These are phyloP conservation scores for Paecilomyces dactylethromorphus DNA, from an alignment of 2,329 filamentous ascomycete genomes.

Conservation along the genomic window DNA sequence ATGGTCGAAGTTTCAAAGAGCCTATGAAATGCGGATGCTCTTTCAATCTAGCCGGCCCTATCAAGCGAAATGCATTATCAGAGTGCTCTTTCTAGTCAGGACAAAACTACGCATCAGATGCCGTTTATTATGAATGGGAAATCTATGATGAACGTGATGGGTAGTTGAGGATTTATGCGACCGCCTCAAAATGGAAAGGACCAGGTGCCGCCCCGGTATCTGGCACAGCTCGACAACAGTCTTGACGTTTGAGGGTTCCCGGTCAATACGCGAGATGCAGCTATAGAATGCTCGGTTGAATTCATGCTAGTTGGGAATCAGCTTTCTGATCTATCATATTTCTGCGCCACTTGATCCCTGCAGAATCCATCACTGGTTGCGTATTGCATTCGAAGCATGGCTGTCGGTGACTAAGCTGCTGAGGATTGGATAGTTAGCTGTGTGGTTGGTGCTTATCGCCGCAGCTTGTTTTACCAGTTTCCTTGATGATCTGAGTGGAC, in stretches of 20 bases:
- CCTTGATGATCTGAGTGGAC: neutral
- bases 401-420: neutral
- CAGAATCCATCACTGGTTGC: neutral
- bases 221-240: neutral
- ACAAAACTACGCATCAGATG: neutral
- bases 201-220: neutral
- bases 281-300: neutral
- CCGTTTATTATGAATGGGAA: neutral
- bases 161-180: neutral
- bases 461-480: neutral
- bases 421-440: neutral
- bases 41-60: neutral
- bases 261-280: neutral
- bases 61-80: neutral
- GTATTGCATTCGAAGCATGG: neutral
- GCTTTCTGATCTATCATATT: neutral
- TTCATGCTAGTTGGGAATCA: neutral
- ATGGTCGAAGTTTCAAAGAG: neutral
- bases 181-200: neutral
- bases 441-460: neutral
- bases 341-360: neutral
- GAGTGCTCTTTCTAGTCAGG: neutral
- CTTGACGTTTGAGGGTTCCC: neutral
- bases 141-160: neutral
- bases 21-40: neutral